These are phyloP conservation scores for Gymnopilus junonius DNA, from an alignment of 768 basidiomycete genomes.

Conservation along the genomic window DNA sequence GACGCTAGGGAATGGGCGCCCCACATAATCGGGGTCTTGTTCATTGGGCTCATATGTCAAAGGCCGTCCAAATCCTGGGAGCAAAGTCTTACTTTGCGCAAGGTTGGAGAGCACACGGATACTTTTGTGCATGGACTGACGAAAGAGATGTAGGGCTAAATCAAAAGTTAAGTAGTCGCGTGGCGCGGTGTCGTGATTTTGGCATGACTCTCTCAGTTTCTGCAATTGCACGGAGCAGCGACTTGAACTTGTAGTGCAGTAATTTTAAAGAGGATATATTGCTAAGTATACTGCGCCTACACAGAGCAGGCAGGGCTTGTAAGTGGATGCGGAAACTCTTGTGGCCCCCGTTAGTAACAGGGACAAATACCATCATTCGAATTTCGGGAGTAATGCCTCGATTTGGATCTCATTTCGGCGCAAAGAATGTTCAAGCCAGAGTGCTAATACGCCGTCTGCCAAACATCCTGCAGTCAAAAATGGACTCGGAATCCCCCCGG, in stretches of 20 bases:
- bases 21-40: constrained; percentile 16
- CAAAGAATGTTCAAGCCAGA: background rate
- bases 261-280: too few relatives aligned
- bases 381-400: background rate
- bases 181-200: too few relatives aligned
- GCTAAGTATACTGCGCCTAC: too few relatives aligned
- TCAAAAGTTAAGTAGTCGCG: too few relatives aligned
- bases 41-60: constrained; percentile 23
- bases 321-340: too few relatives aligned
- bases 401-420: background rate
- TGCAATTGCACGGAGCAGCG: too few relatives aligned
- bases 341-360: too few relatives aligned
- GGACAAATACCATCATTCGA: background rate
- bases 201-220: too few relatives aligned
- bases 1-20: constrained; percentile 17
- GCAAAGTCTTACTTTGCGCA: background rate
- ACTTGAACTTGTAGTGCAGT: too few relatives aligned
- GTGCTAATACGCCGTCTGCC: background rate
- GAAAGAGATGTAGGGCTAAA: too few relatives aligned
- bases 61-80: constrained; percentile 34
- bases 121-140: background rate
- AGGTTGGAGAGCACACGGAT: background rate
- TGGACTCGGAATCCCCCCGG: constrained; percentile 4
- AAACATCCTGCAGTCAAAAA: background rate
- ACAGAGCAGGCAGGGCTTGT: too few relatives aligned